Evolutionary conservation across 192 early-diverging fungal genomes (phyloP).

Genomic region (Helicostylum pulchrum): DNA sequence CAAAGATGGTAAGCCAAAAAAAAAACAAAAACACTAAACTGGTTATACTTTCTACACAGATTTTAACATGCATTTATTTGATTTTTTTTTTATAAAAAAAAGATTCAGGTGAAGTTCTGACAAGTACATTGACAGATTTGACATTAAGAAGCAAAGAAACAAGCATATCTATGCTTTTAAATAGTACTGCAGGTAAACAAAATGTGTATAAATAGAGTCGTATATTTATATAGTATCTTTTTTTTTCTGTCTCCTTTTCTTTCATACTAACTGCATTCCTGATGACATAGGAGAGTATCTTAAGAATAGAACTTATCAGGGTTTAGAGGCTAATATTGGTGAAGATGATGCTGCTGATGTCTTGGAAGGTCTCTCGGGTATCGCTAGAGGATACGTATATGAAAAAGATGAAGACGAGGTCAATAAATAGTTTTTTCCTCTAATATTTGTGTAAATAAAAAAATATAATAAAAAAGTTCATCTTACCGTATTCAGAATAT

Average conservation of each 20-base stretch:
- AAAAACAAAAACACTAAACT: not conserved
- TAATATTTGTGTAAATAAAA: not conserved
- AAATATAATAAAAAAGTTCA: too few relatives aligned
- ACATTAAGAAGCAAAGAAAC: conserved; percentile 24
- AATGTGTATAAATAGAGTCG: not conserved
- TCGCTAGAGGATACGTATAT: conserved; percentile 71
- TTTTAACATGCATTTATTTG: too few relatives aligned
- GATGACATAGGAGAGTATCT: conserved; percentile 56
- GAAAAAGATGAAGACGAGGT: conserved; percentile 37
- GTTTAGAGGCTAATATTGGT: conserved; percentile 72
- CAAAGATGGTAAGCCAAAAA: conserved; percentile 4
- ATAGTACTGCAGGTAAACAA: conserved; percentile 23
- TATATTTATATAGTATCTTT: too few relatives aligned
- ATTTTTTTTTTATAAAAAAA: not conserved
- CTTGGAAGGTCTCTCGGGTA: conserved; percentile 79
- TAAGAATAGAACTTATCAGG: conserved; percentile 73
- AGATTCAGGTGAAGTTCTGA: conserved; percentile 10
- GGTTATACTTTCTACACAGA: not conserved
- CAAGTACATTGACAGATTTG: conserved; percentile 27
- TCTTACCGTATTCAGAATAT: too few relatives aligned
- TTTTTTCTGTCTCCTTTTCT: too few relatives aligned
- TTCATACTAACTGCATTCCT: conserved; percentile 2
- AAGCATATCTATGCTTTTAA: conserved; percentile 19
- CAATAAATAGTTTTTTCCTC: not conserved
- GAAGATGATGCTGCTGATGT: conserved; percentile 57